Evolutionary conservation across 2,329 filamentous ascomycete species (phyloP), one percentile per base, ranked within the genome.

Genomic region (Colletotrichum acutatum): DNA sequence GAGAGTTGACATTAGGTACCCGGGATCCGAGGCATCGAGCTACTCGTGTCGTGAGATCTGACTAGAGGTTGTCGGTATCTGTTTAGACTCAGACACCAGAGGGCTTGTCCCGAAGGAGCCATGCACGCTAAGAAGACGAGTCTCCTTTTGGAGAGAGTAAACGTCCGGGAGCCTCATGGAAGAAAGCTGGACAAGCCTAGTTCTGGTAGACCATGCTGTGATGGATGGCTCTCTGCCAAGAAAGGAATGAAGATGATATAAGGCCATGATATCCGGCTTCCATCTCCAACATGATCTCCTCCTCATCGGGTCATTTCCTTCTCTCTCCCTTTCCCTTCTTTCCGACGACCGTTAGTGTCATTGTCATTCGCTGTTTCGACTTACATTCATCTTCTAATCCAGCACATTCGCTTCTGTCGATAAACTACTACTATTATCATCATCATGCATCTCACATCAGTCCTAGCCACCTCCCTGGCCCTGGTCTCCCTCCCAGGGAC

Each of bases 391-490:
- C 19, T n/a, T 49, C 19, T 49, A 49, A n/a, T 49, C 22, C 42
- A 22, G 3, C 42, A 49, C 19, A 14, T 49, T 53, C 37, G 16
- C 9, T 34, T 49, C 16, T 4, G 14, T 59, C 8, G 6, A 30
- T 12, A 62, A 22, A 58, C 28, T 24, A 19, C 16, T 16, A 19
- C 24, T 30, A 37, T 34, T 11, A 34, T 42, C 22, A n/a, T 30
- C 58, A 66, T 4, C 19, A 75, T 75, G 74, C 72, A 74, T 34
- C 26, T 75, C 46, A 56, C 62, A 26, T 67, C 74, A 26, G n/a
- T 75, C 69, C 9, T 75, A 56, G 22, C 73, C 12, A 61, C 73
- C 59, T 68, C 72, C 16, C n/a, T 75, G 22, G 60, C 73, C 70
- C 28, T 75, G 56, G 74, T 59, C 56, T 63, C 73, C 52, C 46